Conservation (phyloP, 2,329 filamentous ascomycete genomes). For the Aspergillus pseudotamarii region DNA sequence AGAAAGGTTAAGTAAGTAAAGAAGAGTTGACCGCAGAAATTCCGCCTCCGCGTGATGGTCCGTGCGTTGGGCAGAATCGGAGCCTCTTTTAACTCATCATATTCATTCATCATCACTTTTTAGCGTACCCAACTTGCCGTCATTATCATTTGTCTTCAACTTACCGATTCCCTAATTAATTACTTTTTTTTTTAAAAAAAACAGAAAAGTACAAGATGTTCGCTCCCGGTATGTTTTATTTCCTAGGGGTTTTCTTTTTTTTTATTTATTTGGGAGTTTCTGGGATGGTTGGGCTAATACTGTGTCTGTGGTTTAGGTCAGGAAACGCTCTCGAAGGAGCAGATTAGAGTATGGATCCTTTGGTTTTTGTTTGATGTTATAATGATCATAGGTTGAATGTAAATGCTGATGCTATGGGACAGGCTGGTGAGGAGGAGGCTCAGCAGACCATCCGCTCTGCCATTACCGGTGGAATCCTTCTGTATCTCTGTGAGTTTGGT, state of each 20-base stretch:
- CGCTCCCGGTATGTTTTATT: slow-evolving; percentile 31
- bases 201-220: slow-evolving; percentile 35
- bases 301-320: slow-evolving; percentile 30
- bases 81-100: slow-evolving; percentile 8
- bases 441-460: slow-evolving; percentile 57
- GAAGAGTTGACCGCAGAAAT: slow-evolving; percentile 14
- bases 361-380: neutral
- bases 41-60: slow-evolving; percentile 24
- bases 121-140: slow-evolving; percentile 25
- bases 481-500: slow-evolving; percentile 62
- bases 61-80: slow-evolving; percentile 26
- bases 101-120: neutral
- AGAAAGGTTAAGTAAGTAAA: neutral
- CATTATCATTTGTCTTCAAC: slow-evolving; percentile 7
- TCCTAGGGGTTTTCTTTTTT: neutral
- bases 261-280: neutral
- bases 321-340: slow-evolving; percentile 50
- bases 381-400: too few species aligned
- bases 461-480: slow-evolving; percentile 55
- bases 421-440: slow-evolving; percentile 58
- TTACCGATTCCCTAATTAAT: neutral
- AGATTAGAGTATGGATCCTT: slow-evolving; percentile 45
- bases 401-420: slow-evolving; percentile 7
- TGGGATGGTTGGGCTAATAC: neutral
- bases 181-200: neutral